Evolutionary conservation across 2,329 filamentous ascomycete species (phyloP), one percentile per base, ranked within the genome.

Genomic region (Colletotrichum scovillei): DNA sequence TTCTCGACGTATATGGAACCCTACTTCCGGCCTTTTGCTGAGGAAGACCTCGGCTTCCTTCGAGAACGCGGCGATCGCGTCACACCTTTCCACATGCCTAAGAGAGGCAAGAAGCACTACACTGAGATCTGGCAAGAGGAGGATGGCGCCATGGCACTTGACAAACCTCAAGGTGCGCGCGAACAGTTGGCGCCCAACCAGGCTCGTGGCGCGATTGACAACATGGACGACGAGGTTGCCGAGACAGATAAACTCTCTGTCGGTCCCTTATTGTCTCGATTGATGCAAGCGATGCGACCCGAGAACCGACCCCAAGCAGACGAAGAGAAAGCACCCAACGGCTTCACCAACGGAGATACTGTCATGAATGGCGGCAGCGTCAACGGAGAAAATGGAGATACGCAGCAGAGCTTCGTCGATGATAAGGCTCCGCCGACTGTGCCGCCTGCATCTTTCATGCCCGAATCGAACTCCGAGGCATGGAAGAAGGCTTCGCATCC

Each of bases 1-100:
- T 99, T 99, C 82, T 92, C 93, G n/a, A 92, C 93, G 6, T 98
- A 97, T 80, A 90, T 97, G 67, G 97, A 99, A 75, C 94, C 95
- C 0, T 98, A 94, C 84, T 97, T 98, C 76, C 91, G 96, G 6
- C 92, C 93, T 0, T 93, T 97, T 77, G 94, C 93, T 0, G 97
- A 99, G 80, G 97, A 99, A 80, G 97, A 99, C 80, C 89, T 98
- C 58, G 95, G 94, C 0, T 99, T 98, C 80, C 84, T 99, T 49
- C 92, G 95, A 78, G 97, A 99, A 83, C 90, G 94, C 78, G 95
- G 95, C 70, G 95, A 99, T 81, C 91, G 97, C 49, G 86, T 92
- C 26, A 92, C 89, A 2, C 94, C 96, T 1, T 98, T 98, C 78
- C 86, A 95, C 49, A 95, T 98, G 82, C 95, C 96, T 8, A 92